A percentile compares a stretch with the other conserved stretches of the same genome.
Conservation (phyloP, 2,329 filamentous ascomycete genomes). For the Malbranchea cinnamomea region DNA sequence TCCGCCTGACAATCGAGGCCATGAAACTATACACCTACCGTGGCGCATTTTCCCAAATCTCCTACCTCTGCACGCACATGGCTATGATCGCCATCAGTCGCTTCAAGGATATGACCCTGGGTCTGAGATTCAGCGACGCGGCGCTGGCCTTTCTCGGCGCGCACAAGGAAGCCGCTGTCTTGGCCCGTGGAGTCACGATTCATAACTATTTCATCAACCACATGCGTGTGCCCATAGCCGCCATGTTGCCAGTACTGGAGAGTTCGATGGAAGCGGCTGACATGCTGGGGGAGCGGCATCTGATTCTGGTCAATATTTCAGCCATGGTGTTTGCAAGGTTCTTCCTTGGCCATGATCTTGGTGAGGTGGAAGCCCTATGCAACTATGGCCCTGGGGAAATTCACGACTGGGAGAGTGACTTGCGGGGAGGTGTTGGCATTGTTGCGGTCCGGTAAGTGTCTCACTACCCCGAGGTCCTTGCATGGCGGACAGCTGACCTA, state of each 20-base stretch:
- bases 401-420: slow-evolving; percentile 40
- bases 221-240: slow-evolving; percentile 36
- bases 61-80: slow-evolving; percentile 44
- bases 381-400: slow-evolving; percentile 42
- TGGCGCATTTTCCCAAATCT: slow-evolving; percentile 42
- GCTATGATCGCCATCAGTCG: slow-evolving; percentile 41
- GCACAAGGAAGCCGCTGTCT: slow-evolving; percentile 39
- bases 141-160: slow-evolving; percentile 38
- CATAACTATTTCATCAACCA: slow-evolving; percentile 50
- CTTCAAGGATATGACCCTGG: slow-evolving; percentile 42
- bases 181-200: slow-evolving; percentile 41
- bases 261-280: slow-evolving; percentile 41
- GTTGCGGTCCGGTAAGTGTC: slow-evolving; percentile 29
- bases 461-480: too few relatives aligned
- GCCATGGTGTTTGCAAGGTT: slow-evolving; percentile 42
- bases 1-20: slow-evolving; percentile 43
- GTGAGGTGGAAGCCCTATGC: slow-evolving; percentile 43
- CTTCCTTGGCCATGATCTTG: slow-evolving; percentile 42
- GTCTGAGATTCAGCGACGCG: slow-evolving; percentile 37
- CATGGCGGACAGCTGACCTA: too few relatives aligned
- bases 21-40: slow-evolving; percentile 40
- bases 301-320: slow-evolving; percentile 43
- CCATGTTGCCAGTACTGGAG: slow-evolving; percentile 39
- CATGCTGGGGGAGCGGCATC: slow-evolving; percentile 42
- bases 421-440: slow-evolving; percentile 45